A percentile compares a stretch with the other conserved stretches of the same genome.
These are phyloP conservation scores for Exobasidium rhododendri DNA, from an alignment of 1,284 basidiomycete species.

Conservation along the genomic window DNA sequence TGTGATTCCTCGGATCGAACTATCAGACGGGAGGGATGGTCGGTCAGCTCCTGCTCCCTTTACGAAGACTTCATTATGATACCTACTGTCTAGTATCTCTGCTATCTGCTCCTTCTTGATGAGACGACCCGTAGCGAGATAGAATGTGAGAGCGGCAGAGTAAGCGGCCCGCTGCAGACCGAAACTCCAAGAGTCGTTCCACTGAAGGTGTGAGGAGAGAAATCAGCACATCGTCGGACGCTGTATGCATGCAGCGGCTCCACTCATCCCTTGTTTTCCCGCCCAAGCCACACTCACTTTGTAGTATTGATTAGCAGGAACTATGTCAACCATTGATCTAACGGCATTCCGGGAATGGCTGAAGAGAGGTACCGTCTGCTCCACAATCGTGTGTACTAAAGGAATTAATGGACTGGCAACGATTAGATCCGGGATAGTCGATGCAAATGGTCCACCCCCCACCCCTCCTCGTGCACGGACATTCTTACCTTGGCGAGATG, in stretches of 20 bases:
- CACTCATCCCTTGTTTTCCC: no score
- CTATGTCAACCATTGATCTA: conserved; percentile 2
- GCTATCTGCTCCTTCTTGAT: conserved; percentile 13
- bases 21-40: no score
- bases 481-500: conserved; percentile 16
- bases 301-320: conserved; percentile 14
- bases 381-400: neutral
- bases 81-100: neutral
- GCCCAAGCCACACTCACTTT: conserved; percentile 2
- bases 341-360: neutral
- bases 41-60: no score
- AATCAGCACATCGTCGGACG: no score
- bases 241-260: no score
- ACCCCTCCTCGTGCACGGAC: neutral
- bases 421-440: neutral
- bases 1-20: neutral
- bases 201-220: conserved; percentile 5
- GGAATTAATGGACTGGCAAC: no score
- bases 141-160: conserved; percentile 5
- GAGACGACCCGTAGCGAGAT: conserved; percentile 1
- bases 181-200: conserved; percentile 15
- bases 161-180: conserved; percentile 9
- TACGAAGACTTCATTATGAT: no score
- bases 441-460: neutral
- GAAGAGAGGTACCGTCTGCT: neutral